These are phyloP conservation scores for Crassisporium funariophilum DNA, from an alignment of 768 basidiomycete species.

Conservation along the genomic window DNA sequence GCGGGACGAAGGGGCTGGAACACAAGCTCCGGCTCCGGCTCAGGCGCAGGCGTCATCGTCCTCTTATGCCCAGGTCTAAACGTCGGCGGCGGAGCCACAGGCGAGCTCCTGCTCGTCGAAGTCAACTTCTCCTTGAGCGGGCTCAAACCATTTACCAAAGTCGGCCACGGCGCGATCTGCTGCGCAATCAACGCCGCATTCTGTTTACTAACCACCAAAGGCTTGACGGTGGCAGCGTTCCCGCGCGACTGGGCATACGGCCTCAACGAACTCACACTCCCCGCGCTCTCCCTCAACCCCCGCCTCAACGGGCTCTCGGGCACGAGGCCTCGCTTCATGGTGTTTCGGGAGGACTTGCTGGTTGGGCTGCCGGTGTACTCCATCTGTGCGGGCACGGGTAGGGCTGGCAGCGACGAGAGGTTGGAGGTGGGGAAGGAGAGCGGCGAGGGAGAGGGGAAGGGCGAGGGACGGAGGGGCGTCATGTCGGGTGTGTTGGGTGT, in stretches of 20 bases:
- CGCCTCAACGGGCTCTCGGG: constrained; percentile 41
- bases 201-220: constrained; percentile 1
- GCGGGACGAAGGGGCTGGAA: constrained; percentile 63
- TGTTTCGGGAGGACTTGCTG: constrained; percentile 13
- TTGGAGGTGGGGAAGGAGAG: constrained; percentile 21
- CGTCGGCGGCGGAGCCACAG: constrained; percentile 3
- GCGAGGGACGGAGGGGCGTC: constrained; percentile 45
- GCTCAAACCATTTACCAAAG: constrained; percentile 34
- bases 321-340: constrained; percentile 26
- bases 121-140: constrained; percentile 27
- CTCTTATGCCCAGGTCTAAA: constrained; percentile 51
- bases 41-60: constrained; percentile 59
- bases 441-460: constrained; percentile 21
- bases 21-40: constrained; percentile 56
- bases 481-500: constrained; percentile 61
- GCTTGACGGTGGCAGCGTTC: constrained; percentile 7
- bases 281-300: constrained; percentile 34
- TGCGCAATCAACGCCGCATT: constrained; percentile 41
- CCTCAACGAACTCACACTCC: constrained; percentile 38
- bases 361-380: constrained; percentile 30
- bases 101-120: constrained; percentile 2
- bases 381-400: constrained; percentile 14
- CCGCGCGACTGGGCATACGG: constrained; percentile 31
- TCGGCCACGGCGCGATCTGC: constrained; percentile 67
- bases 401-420: constrained; percentile 15